These are phyloP conservation scores for Saccharomyces uvarum DNA, from an alignment of 1,139 yeast species.

Conservation along the genomic window DNA sequence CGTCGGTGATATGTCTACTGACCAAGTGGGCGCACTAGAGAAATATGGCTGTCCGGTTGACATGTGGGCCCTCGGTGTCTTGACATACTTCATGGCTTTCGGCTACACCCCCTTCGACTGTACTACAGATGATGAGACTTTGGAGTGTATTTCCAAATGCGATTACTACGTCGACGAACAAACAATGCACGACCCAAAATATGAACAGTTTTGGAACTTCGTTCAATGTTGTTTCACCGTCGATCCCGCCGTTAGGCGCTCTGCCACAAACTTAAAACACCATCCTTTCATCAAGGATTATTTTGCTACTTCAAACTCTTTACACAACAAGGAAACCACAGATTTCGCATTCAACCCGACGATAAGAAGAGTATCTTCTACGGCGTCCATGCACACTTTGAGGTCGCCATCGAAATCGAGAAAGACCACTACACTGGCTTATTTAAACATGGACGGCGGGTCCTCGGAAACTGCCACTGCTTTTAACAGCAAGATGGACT, in stretches of 20 bases:
- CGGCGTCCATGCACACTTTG: constrained; percentile 14
- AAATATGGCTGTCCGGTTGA: constrained; percentile 54
- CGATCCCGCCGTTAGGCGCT: constrained; percentile 42
- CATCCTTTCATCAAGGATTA: constrained; percentile 38
- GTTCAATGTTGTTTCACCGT: constrained; percentile 47
- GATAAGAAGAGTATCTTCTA: neutral
- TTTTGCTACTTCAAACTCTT: constrained; percentile 13
- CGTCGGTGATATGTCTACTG: constrained; percentile 14
- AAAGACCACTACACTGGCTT: constrained; percentile 7
- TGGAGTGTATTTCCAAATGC: constrained; percentile 49
- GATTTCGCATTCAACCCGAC: neutral
- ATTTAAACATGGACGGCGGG: constrained; percentile 5
- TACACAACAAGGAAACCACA: neutral
- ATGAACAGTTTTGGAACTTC: constrained; percentile 49
- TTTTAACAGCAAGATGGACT: constrained; percentile 6
- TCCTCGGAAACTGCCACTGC: constrained; percentile 6
- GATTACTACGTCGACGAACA: constrained; percentile 48
- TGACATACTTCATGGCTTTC: constrained; percentile 61
- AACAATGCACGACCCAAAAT: constrained; percentile 27
- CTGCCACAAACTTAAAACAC: constrained; percentile 39
- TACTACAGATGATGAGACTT: constrained; percentile 63
- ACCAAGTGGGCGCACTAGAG: constrained; percentile 14
- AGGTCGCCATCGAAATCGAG: constrained; percentile 21
- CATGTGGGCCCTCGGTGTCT: constrained; percentile 73
- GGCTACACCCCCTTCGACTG: constrained; percentile 80